phyloP scores from a whole-genome alignment of 495 filamentous ascomycete species.

The Lasiosphaeria hispida region DNA sequence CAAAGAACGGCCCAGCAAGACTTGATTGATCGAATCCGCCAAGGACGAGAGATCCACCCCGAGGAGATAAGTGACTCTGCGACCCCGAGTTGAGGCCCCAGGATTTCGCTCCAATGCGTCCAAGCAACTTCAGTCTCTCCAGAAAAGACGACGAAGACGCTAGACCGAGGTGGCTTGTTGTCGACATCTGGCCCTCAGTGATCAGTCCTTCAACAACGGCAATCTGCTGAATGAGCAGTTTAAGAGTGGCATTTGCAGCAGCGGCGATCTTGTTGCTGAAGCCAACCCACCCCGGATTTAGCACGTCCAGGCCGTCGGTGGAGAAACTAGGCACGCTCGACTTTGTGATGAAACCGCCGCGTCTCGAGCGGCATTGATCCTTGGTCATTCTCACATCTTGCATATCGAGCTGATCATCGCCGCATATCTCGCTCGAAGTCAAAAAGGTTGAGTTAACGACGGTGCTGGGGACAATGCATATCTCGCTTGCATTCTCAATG shows the following conservation, averaged over 20 bases:
- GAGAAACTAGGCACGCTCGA: not conserved
- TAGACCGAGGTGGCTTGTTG: conserved; percentile 18
- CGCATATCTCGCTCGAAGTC: conserved; percentile 7
- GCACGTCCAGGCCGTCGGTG: not conserved
- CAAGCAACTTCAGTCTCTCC: conserved; percentile 7
- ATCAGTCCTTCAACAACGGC: conserved; percentile 11
- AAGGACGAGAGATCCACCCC: conserved; percentile 18
- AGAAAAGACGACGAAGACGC: conserved; percentile 8
- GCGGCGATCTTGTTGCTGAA: conserved; percentile 8
- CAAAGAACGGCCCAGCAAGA: conserved; percentile 6
- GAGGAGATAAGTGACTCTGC: conserved; percentile 11
- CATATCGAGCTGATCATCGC: conserved; percentile 10
- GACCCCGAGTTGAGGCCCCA: conserved; percentile 23
- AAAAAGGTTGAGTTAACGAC: conserved; percentile 14
- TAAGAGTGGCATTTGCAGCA: conserved; percentile 9
- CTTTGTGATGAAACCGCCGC: conserved; percentile 10
- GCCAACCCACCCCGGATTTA: conserved; percentile 12
- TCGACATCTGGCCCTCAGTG: conserved; percentile 12
- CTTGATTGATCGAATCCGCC: conserved; percentile 20
- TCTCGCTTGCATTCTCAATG: not conserved
- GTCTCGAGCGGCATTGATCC: conserved; percentile 13
- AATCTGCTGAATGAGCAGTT: conserved; percentile 5
- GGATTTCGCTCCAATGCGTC: conserved; percentile 13
- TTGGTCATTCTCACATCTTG: not conserved
- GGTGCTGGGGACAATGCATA: conserved; percentile 17